Percentiles rank a stretch among this genome's conserved stretches.
These are phyloP conservation scores for Teratosphaeria nubilosa DNA, from an alignment of 2,329 filamentous ascomycete genomes.

Conservation along the genomic window DNA sequence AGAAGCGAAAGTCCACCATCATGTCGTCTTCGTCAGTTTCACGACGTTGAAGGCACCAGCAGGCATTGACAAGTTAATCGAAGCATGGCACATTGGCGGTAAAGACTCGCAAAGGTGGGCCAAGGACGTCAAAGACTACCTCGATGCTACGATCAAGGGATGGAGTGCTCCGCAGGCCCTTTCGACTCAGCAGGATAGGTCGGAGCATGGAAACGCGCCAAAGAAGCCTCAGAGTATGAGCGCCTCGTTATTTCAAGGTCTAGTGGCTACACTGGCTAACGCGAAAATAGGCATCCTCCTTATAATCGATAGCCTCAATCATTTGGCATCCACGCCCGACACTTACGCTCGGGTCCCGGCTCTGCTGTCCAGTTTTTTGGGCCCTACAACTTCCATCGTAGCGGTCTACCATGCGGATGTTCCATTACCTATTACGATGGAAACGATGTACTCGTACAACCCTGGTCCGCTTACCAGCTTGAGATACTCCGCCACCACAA, in stretches of 20 bases:
- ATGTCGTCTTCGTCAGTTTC: constrained; percentile 66
- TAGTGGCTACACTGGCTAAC: background rate
- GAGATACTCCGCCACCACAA: constrained; percentile 76
- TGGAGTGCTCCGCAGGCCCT: background rate
- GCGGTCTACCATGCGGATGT: constrained; percentile 77
- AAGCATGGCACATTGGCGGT: constrained; percentile 16
- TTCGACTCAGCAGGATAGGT: background rate
- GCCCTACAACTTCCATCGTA: constrained; percentile 60
- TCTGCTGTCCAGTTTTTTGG: constrained; percentile 61
- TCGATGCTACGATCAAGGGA: background rate
- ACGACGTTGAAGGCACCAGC: constrained; percentile 57
- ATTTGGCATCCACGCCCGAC: constrained; percentile 43
- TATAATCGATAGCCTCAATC: constrained; percentile 70
- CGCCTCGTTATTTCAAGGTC: background rate
- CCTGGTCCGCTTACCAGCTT: constrained; percentile 64
- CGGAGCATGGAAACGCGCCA: background rate
- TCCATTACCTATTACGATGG: constrained; percentile 37
- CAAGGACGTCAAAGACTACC: constrained; percentile 14
- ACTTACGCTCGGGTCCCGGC: constrained; percentile 44
- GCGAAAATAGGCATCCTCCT: constrained; percentile 55
- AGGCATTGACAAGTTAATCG: constrained; percentile 57
- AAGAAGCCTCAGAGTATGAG: background rate
- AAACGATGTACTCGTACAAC: constrained; percentile 38
- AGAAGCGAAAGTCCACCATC: constrained; percentile 34
- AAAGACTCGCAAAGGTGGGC: constrained; percentile 20